Evolutionary conservation across 2,329 filamentous ascomycete species (phyloP), one percentile per base, ranked within the genome.

Genomic region (Cladophialophora yegresii): DNA sequence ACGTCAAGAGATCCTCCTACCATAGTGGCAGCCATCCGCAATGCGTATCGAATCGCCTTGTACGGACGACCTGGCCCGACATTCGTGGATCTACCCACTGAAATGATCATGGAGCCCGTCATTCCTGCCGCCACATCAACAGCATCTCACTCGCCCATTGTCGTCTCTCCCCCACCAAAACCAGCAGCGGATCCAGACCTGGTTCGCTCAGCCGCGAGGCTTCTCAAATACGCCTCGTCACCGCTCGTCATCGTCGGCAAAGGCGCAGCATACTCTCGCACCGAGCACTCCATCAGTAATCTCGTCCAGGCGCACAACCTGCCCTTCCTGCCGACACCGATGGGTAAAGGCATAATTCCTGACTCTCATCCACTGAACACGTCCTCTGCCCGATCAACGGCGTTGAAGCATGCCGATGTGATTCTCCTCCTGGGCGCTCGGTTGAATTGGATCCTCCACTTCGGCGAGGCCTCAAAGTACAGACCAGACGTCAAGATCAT

Each of bases 391-490:
- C 78, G 84, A 61, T 84, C 82, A 50, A 77, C 81, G 16, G 83
- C 83, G 3, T 73, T 86, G 47, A 81, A 81, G 69, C 73, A 80
- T 47, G 82, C 84, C 2, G 84, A 86, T 70, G 80, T 86, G 1
- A 81, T 85, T 16, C 72, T 86, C 3, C 74, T 86, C 2, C 75
- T 85, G 1, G 83, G 83, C 4, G 84, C 83, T 2, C 78, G 82
- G 40, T 72, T 86, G 49, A 86, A 86, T 66, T 86, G 83, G 84
- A 85, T 86, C 57, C 75, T 86, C 3, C 83, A 85, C 65, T 85
- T 81, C 66, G 84, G 84, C 7, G 79, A 83, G 62, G 68, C 81
- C 12, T 83, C 83, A 0, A 85, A 84, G 71, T 86, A 83, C 81
- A 81, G 77, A 30, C 68, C 78, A 4, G 70, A 70, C 3, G 83